These are phyloP conservation scores for Cystofilobasidium bisporidii DNA, from an alignment of 768 basidiomycete species.

Conservation along the genomic window DNA sequence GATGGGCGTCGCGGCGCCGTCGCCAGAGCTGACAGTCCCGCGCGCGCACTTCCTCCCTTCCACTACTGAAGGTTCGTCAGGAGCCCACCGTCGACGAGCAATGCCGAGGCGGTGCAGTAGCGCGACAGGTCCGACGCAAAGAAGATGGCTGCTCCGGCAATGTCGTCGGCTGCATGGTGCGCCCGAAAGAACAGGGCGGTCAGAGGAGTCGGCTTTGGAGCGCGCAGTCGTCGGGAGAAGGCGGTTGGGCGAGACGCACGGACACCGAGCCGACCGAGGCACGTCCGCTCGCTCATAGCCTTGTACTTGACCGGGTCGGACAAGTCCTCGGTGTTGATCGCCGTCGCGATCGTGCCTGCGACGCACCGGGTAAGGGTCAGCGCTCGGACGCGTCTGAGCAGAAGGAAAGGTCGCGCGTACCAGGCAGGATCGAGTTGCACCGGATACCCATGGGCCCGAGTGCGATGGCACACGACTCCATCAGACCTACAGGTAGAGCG, in stretches of 20 bases:
- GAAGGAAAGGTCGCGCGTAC: constrained; percentile 33
- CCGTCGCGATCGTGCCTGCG: constrained; percentile 60
- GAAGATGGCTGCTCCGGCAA: constrained; percentile 66
- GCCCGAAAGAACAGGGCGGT: no score
- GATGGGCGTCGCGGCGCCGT: no score
- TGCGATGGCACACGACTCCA: constrained; percentile 70
- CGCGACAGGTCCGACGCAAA: constrained; percentile 48
- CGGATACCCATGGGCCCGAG: constrained; percentile 67
- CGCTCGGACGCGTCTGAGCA: no score
- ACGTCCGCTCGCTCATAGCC: constrained; percentile 57
- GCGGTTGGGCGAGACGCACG: constrained; percentile 38
- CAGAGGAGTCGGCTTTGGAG: no score
- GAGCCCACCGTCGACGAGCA: constrained; percentile 4
- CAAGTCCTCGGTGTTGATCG: constrained; percentile 69
- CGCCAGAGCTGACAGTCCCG: no score
- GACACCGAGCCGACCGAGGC: constrained; percentile 57
- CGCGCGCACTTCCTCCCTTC: no score
- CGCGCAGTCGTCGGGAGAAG: no score
- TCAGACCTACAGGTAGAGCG: no score
- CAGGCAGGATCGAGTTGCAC: constrained; percentile 49
- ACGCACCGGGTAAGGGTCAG: neutral
- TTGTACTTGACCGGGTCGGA: constrained; percentile 51
- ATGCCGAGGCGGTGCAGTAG: neutral
- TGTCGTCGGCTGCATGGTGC: constrained; percentile 51
- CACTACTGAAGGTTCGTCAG: constrained; percentile 15